Base-by-base conservation (phyloP, 2,329 filamentous ascomycete species). In the Aureobasidium vineae region DNA sequence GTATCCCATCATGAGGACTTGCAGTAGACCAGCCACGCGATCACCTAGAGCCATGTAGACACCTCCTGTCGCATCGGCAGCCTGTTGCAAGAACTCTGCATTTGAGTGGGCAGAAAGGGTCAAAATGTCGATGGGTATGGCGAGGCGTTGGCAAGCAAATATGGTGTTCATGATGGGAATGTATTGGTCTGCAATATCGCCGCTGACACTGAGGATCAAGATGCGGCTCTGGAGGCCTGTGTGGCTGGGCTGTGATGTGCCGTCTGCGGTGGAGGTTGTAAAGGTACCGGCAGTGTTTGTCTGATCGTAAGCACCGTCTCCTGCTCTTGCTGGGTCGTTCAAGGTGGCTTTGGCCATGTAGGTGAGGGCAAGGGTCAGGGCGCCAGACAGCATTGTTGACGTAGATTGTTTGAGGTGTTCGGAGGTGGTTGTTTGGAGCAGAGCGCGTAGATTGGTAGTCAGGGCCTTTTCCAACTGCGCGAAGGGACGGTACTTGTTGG, bases 131-230 rank as follows among this genome's bases (percentile, higher is more conserved):
- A 99, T 92, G 28, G 93, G 91, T 70, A 99, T 92, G 72, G 87
- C 86, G 65, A 92, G 85, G 70, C 94, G 88, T 73, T 96, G 91
- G 67, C 94, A 95, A 2, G 95, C 95, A 78, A 99, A 99, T 68
- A 98, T 96, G 72, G 90, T 87, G 79, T 99, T 99, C 95, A 99
- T 99, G 71, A 96, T 95, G 0, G 94, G 90, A 66, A 99, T 99
- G 80, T 99, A 99, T 77, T 98, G 88, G 68, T 86, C 90, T 5
- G 92, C 88, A 0, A 96, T 86, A 72, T 94, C 90, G 74, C 92
- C 92, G 54, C 91, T 96, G 5, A 97, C 92, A 56, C 91, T 96
- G 64, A 99, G 77, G 69, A 98, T 88, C 65, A 99, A 84, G 73
- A 99, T 96, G 68, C 95, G 90, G 16, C 89, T 89, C 71, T 90